Evolutionary conservation across 2,329 filamentous ascomycete genomes (phyloP).

Genomic region (Alternaria panax): DNA sequence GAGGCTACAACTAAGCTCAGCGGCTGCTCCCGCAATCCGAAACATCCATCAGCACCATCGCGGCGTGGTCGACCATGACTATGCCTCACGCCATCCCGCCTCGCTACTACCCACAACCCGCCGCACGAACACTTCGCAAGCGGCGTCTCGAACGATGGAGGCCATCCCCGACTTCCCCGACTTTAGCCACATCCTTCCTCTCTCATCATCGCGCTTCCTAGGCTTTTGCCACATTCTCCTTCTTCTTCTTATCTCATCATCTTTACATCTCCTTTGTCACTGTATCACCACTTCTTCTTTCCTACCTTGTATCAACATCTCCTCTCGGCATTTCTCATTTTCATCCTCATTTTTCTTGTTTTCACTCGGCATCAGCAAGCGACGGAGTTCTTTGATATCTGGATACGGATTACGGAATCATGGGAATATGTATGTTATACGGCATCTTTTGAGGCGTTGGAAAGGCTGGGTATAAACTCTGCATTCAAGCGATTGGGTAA

Average conservation of each 20-base stretch:
- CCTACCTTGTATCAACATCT: not conserved
- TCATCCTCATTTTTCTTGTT: not conserved
- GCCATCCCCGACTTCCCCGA: not conserved
- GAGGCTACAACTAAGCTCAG: conserved; percentile 44
- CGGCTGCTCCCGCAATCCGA: conserved; percentile 22
- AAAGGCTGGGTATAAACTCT: conserved; percentile 19
- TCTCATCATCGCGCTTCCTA: not conserved
- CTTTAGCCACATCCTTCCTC: not conserved
- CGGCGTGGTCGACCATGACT: conserved; percentile 4
- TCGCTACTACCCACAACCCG: conserved; percentile 15
- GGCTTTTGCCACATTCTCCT: conserved; percentile 1
- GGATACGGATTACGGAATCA: conserved; percentile 1
- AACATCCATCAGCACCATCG: conserved; percentile 10
- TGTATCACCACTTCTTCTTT: conserved; percentile 10
- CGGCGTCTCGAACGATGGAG: conserved; percentile 40
- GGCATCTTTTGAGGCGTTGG: not conserved
- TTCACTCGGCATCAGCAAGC: conserved; percentile 20
- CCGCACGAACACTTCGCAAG: conserved; percentile 35
- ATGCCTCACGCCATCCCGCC: conserved; percentile 7
- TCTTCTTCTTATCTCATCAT: not conserved
- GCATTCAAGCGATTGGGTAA: conserved; percentile 19
- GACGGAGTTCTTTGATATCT: conserved; percentile 16
- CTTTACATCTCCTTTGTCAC: not conserved
- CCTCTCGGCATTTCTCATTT: not conserved
- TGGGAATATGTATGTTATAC: conserved; percentile 3